Conservation (phyloP, 768 basidiomycete species). For the Rhodosporidiobolus odoratus region DNA sequence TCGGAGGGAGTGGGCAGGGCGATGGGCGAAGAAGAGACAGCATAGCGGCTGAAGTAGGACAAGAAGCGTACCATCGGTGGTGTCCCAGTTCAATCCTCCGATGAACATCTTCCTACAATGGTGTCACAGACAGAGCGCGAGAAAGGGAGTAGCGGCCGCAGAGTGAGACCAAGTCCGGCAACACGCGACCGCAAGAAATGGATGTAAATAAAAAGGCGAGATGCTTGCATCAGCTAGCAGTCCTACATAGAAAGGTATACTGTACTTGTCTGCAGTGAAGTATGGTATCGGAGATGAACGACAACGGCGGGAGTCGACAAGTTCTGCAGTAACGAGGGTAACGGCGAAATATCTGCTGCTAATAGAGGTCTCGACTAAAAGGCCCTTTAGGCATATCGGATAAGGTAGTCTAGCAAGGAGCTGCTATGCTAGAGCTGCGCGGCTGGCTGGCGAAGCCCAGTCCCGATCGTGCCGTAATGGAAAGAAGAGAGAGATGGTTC, state of each 20-base stretch:
- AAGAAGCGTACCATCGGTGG: conserved; percentile 79
- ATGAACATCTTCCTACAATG: conserved; percentile 90
- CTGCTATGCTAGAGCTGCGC: too few species aligned
- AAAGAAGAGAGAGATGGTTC: neutral
- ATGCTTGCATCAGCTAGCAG: conserved; percentile 27
- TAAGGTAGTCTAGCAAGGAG: neutral
- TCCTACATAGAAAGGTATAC: conserved; percentile 23
- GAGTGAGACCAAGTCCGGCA: neutral
- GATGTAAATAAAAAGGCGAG: neutral
- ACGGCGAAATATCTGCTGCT: neutral
- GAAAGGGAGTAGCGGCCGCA: neutral
- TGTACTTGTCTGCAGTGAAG: conserved; percentile 31
- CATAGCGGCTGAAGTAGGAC: conserved; percentile 26
- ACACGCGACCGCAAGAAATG: neutral
- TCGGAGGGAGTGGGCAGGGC: conserved; percentile 49
- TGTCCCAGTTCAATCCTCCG: conserved; percentile 99
- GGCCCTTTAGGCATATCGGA: neutral
- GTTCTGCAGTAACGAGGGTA: neutral
- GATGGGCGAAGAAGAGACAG: conserved; percentile 55
- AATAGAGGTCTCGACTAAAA: neutral
- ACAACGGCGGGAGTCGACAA: neutral
- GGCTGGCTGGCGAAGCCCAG: too few species aligned
- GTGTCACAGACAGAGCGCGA: conserved; percentile 27
- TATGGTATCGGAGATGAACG: conserved; percentile 5
- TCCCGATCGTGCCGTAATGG: too few species aligned